Base-by-base conservation (phyloP, 495 filamentous ascomycete species). In the Tuber indicum region DNA sequence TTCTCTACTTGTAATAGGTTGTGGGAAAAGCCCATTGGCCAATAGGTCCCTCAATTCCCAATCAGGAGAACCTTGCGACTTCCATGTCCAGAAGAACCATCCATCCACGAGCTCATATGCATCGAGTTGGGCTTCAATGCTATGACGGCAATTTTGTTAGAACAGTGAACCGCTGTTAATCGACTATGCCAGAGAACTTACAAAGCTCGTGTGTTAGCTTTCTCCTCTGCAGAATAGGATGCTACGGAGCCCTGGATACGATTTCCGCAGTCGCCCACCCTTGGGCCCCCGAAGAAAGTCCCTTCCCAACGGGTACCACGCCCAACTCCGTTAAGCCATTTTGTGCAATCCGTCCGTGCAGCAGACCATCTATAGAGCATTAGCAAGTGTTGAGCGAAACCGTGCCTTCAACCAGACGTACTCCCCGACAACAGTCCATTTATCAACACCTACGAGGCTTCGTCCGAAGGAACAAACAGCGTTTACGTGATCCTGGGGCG, bases 31-130 rank as follows among this genome's bases (percentile, higher is more conserved):
- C 0, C 89, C 90, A 44, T 84, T 87, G 8, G 84, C 86, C 32
- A 91, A 81, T 74, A 90, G 87, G 84, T 88, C 88, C 86, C 90
- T 86, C 88, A 96, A 90, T 82, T 95, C 90, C 94, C 94, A 97
- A 84, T 94, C 93, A 0, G 94, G 94, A 43, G 93, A 89, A 58
- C 88, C 91, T 79, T 96, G 92, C n/a, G 90, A 93, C 86, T 93
- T 94, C 89, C 92, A 94, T 9, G 90, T 90, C 92, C 92, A 94
- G 85, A 92, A 94, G 75, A 94, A 85, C 92, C 92, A 94, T 23
- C 92, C 92, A 0, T 82, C 85, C 32, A 87, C 88, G 81, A 87
- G 86, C 85, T 94, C 92, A 79, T 88, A 94, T 10, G 91, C 91
- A 81, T 92, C 91, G 19, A 94, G 86, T 82, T 94, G 92, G 9